Evolutionary conservation across 1,139 yeast species (phyloP).

Genomic region (Kurtzmaniella quercitrusa): DNA sequence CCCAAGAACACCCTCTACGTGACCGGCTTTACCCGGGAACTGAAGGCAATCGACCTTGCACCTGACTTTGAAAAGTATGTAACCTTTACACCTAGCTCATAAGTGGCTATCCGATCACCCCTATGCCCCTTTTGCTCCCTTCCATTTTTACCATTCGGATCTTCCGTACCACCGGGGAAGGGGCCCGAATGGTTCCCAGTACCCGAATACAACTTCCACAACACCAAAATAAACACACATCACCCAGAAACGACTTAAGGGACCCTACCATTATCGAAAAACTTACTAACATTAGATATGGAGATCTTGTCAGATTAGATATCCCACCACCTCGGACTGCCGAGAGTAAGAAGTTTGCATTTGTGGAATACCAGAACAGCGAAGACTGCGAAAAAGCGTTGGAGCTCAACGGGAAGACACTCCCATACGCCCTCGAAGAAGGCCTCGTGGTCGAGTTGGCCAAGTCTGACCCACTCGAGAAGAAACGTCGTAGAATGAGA

Average conservation of each 20-base stretch:
- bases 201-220: no score
- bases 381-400: conserved; percentile 64
- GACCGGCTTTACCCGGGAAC: conserved; percentile 57
- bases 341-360: conserved; percentile 67
- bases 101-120: neutral
- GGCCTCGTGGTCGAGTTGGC: conserved; percentile 58
- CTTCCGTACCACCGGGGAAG: no score
- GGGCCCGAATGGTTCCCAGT: no score
- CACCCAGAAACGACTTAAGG: neutral
- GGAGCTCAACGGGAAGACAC: conserved; percentile 44
- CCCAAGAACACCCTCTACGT: conserved; percentile 58
- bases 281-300: conserved; percentile 39
- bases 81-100: conserved; percentile 6
- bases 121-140: conserved; percentile 3
- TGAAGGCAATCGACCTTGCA: conserved; percentile 64
- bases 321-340: conserved; percentile 67
- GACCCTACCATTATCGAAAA: neutral
- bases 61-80: conserved; percentile 68
- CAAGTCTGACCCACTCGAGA: conserved; percentile 48
- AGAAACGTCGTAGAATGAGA: conserved; percentile 25
- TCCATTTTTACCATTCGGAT: conserved; percentile 4
- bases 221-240: no score
- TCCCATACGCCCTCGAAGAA: conserved; percentile 33
- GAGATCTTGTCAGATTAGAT: conserved; percentile 62
- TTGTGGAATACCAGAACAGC: conserved; percentile 59